Percentiles rank a stretch among this genome's conserved stretches.
Conservation (phyloP, 2,329 filamentous ascomycete species). For the Colletotrichum orbiculare region DNA sequence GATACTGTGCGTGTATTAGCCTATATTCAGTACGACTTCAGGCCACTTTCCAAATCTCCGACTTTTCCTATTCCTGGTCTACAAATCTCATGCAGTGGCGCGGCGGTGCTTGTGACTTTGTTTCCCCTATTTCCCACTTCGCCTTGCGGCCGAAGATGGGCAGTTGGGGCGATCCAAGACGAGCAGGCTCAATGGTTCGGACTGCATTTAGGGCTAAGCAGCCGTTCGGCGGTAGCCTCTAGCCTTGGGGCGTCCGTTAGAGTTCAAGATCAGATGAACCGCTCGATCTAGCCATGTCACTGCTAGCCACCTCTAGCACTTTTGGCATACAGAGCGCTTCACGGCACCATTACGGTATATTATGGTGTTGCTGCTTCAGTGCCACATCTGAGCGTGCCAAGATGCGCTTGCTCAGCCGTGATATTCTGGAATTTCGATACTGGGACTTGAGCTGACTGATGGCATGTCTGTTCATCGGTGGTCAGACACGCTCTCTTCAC, state of each 20-base stretch:
- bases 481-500: no score
- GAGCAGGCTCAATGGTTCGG: neutral
- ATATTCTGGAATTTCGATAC: no score
- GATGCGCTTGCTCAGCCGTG: no score
- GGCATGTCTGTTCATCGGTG: no score
- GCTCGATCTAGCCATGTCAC: constrained; percentile 21
- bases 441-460: no score
- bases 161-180: no score
- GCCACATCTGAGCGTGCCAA: constrained; percentile 23
- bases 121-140: constrained; percentile 10
- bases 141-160: constrained; percentile 5
- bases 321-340: neutral
- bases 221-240: neutral
- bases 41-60: neutral
- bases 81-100: neutral
- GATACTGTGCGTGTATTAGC: neutral
- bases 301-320: constrained; percentile 14
- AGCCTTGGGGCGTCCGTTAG: constrained; percentile 19
- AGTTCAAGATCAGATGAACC: constrained; percentile 20
- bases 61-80: neutral
- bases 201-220: neutral
- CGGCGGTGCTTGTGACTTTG: constrained; percentile 5
- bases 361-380: constrained; percentile 13
- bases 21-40: constrained; percentile 6
- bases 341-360: neutral